phyloP scores from a whole-genome alignment of 495 filamentous ascomycete genomes.

The Xylaria bambusicola region DNA sequence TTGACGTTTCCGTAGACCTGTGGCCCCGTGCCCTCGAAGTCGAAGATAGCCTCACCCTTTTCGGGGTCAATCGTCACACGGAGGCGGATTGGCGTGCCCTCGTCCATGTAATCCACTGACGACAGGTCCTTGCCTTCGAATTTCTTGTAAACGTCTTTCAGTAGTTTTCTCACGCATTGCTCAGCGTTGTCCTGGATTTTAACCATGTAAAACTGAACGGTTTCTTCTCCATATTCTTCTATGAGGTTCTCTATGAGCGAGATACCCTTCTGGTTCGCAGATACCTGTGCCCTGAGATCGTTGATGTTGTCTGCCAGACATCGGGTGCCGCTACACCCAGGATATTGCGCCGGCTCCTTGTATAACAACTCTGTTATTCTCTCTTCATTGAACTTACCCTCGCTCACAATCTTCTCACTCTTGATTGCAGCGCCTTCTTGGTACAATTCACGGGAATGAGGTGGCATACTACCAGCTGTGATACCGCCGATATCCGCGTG shows the following conservation, averaged over 20 bases:
- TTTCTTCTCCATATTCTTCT: conserved; percentile 83
- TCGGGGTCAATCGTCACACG: conserved; percentile 79
- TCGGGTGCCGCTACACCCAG: conserved; percentile 85
- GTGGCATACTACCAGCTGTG: conserved; percentile 94
- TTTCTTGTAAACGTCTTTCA: conserved; percentile 75
- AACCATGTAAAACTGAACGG: conserved; percentile 95
- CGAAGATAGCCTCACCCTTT: conserved; percentile 85
- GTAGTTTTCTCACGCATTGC: conserved; percentile 75
- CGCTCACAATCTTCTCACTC: conserved; percentile 88
- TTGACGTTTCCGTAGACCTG: conserved; percentile 96
- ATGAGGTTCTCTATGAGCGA: conserved; percentile 84
- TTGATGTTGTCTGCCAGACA: conserved; percentile 94
- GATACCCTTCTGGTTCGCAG: conserved; percentile 95
- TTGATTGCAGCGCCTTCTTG: conserved; percentile 96
- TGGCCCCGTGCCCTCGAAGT: conserved; percentile 87
- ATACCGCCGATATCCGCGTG: conserved; percentile 98
- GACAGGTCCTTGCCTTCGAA: conserved; percentile 75
- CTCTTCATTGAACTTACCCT: conserved; percentile 86
- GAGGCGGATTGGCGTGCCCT: conserved; percentile 85
- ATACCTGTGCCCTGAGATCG: conserved; percentile 93
- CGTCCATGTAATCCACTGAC: conserved; percentile 89
- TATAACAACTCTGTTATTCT: conserved; percentile 82
- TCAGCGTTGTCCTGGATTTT: conserved; percentile 94
- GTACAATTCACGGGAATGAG: conserved; percentile 86
- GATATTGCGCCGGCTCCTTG: conserved; percentile 78